A percentile compares a stretch with the other conserved stretches of the same genome.
Evolutionary conservation across 2,329 filamentous ascomycete genomes (phyloP).

Genomic region (Curvularia lunata): DNA sequence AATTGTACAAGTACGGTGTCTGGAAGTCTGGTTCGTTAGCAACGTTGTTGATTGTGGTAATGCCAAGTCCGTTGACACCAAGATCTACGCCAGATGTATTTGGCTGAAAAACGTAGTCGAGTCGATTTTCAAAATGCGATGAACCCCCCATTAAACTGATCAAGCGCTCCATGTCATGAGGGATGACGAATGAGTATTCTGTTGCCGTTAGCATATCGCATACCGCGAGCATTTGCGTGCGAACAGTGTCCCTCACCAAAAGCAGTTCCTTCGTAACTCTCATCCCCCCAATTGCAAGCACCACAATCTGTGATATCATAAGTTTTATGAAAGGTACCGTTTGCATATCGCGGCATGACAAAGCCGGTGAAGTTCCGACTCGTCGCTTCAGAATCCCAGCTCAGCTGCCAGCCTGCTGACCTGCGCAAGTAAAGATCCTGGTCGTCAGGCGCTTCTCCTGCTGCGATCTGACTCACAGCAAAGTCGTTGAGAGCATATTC

Average conservation of each 20-base stretch:
- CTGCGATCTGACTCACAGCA: constrained; percentile 51
- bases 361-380: constrained; percentile 49
- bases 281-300: constrained; percentile 51
- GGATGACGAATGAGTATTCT: constrained; percentile 54
- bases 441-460: constrained; percentile 50
- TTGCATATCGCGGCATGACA: constrained; percentile 45
- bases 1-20: constrained; percentile 52
- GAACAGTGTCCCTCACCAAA: constrained; percentile 34
- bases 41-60: constrained; percentile 47
- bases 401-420: constrained; percentile 52
- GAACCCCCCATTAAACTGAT: constrained; percentile 54
- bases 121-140: constrained; percentile 47
- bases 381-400: constrained; percentile 48
- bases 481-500: constrained; percentile 56
- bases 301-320: constrained; percentile 54
- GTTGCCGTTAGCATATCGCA: background rate
- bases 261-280: constrained; percentile 53
- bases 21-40: constrained; percentile 52
- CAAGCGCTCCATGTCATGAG: constrained; percentile 52
- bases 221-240: background rate
- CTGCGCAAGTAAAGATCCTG: constrained; percentile 49
- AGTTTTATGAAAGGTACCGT: constrained; percentile 45
- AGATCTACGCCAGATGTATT: constrained; percentile 48
- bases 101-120: constrained; percentile 52
- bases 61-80: constrained; percentile 45